These are phyloP conservation scores for Rhizopus sp. DNA, from an alignment of 371 early-diverging fungal genomes.

Conservation along the genomic window DNA sequence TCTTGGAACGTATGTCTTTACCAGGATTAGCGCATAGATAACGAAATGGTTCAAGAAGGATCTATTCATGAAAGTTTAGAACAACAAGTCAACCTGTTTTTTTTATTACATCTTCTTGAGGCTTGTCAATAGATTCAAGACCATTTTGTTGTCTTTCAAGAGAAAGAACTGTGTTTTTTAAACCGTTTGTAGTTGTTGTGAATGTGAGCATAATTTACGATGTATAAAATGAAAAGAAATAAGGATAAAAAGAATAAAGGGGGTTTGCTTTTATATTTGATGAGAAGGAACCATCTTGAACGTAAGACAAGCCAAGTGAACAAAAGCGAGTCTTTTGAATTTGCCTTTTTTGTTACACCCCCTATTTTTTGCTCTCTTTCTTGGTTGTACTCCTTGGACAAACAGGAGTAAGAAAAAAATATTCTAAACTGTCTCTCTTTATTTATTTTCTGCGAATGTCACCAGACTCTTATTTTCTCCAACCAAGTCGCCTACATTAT, in stretches of 20 bases:
- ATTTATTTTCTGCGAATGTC: conserved; percentile 56
- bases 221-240: background rate
- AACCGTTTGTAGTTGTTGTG: background rate
- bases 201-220: background rate
- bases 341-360: conserved; percentile 7
- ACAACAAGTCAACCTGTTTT: background rate
- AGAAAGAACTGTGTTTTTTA: background rate
- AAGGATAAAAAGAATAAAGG: background rate
- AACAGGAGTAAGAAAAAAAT: background rate
- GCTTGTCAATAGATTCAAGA: conserved; percentile 9
- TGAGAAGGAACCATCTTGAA: background rate
- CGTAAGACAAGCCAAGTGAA: background rate
- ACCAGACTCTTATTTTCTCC: conserved; percentile 85
- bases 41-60: conserved; percentile 79
- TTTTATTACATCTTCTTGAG: conserved; percentile 20
- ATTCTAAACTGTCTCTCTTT: background rate
- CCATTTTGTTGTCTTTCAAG: conserved; percentile 2
- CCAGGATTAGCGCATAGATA: conserved; percentile 88
- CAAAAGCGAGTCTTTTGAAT: background rate
- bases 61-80: conserved; percentile 27
- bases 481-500: conserved; percentile 87
- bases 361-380: conserved; percentile 7
- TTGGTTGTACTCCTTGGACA: conserved; percentile 2
- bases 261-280: background rate
- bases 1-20: conserved; percentile 87